These are phyloP conservation scores for Raddia guianensis DNA, from an alignment of 176 grass and related monocot species.

Conservation along the genomic window DNA sequence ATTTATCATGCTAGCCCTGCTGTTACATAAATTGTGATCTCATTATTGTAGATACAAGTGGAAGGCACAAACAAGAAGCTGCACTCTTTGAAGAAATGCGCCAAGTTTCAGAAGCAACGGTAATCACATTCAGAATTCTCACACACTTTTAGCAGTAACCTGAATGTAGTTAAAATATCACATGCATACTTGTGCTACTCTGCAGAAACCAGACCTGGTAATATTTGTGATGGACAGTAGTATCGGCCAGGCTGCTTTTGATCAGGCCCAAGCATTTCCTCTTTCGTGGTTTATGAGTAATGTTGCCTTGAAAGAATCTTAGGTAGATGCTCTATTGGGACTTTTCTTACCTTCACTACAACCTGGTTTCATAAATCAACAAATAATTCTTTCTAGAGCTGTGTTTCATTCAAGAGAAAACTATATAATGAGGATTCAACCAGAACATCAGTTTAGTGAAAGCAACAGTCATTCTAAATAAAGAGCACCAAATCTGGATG, in stretches of 20 bases:
- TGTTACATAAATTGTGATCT: constrained; percentile 90
- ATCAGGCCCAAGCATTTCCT: constrained; percentile 84
- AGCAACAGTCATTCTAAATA: constrained; percentile 10
- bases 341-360: background rate
- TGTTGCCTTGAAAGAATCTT: background rate
- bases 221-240: constrained; percentile 99
- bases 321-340: background rate
- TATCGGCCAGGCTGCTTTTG: constrained; percentile 98
- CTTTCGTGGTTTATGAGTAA: constrained; percentile 16
- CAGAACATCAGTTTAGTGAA: background rate
- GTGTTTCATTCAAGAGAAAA: constrained; percentile 11
- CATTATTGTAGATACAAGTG: constrained; percentile 97
- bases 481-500: background rate
- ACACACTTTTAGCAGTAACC: background rate
- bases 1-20: no score
- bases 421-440: background rate
- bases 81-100: constrained; percentile 98
- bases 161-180: constrained; percentile 23
- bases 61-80: constrained; percentile 93
- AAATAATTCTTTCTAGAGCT: constrained; percentile 10
- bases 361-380: constrained; percentile 6
- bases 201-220: constrained; percentile 92
- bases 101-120: constrained; percentile 40
- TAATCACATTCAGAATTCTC: no score
- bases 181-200: no score